A percentile compares a stretch with the other conserved stretches of the same genome.
Conservation (phyloP, 768 basidiomycete species). For the Tylopilus vinaceipallidus region DNA sequence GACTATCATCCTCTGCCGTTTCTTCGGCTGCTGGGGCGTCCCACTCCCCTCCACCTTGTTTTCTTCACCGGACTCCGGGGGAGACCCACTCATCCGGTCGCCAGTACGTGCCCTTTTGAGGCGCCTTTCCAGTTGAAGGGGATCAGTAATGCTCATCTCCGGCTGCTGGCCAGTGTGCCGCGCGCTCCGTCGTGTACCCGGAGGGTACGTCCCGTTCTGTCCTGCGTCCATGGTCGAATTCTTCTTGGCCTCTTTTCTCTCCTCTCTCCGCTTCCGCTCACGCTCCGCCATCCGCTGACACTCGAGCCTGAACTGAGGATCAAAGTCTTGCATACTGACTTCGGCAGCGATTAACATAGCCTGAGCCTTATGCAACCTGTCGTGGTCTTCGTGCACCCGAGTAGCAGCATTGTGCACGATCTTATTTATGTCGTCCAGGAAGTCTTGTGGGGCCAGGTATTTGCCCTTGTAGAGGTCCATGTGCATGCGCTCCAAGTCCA, state of each 20-base stretch:
- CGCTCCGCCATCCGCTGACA: slow-evolving; percentile 85
- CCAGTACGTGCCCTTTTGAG: slow-evolving; percentile 70
- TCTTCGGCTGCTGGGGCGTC: slow-evolving; percentile 47
- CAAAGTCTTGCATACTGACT: slow-evolving; percentile 85
- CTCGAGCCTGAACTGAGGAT: slow-evolving; percentile 71
- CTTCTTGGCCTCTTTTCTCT: slow-evolving; percentile 38
- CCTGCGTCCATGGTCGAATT: slow-evolving; percentile 20
- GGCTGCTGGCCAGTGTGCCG: slow-evolving; percentile 70
- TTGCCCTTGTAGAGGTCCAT: slow-evolving; percentile 76
- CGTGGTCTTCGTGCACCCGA: slow-evolving; percentile 59
- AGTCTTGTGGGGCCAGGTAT: slow-evolving; percentile 86
- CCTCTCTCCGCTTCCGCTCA: slow-evolving; percentile 66
- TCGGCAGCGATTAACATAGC: slow-evolving; percentile 87
- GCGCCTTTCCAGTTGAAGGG: slow-evolving; percentile 67
- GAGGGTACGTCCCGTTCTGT: slow-evolving; percentile 37
- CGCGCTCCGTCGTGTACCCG: slow-evolving; percentile 67
- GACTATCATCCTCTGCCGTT: slow-evolving; percentile 43
- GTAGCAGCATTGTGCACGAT: slow-evolving; percentile 75
- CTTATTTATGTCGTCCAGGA: slow-evolving; percentile 79
- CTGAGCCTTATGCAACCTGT: slow-evolving; percentile 77
- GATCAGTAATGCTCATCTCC: slow-evolving; percentile 73
- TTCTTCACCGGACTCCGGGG: slow-evolving; percentile 47
- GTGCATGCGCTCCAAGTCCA: slow-evolving; percentile 93
- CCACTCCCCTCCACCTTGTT: slow-evolving; percentile 40
- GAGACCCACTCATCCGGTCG: slow-evolving; percentile 49